These are phyloP conservation scores for Hortiboletus flavorubellus DNA, from an alignment of 768 basidiomycete genomes.

Conservation along the genomic window DNA sequence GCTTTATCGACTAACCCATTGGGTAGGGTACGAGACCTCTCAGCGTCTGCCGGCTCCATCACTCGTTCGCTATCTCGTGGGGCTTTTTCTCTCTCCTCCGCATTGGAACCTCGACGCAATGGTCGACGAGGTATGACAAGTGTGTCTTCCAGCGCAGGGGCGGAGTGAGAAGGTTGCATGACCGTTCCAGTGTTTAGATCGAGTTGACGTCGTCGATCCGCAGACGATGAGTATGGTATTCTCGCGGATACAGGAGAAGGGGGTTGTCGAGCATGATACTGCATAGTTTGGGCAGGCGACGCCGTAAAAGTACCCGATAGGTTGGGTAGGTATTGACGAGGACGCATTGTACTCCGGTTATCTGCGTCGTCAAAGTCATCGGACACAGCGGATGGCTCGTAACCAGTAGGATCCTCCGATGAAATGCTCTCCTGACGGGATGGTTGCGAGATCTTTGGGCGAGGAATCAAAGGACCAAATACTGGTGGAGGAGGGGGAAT, in stretches of 20 bases:
- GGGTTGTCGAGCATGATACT: conserved; percentile 39
- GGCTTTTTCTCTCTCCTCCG: conserved; percentile 23
- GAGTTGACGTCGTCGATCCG: conserved; percentile 26
- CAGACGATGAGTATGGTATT: conserved; percentile 19
- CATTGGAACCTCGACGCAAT: conserved; percentile 27
- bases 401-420: conserved; percentile 62
- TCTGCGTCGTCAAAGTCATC: conserved; percentile 62
- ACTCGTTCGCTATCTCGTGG: conserved; percentile 25
- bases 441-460: conserved; percentile 42
- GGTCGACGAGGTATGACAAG: conserved; percentile 24
- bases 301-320: conserved; percentile 27
- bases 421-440: conserved; percentile 71
- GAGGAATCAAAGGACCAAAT: conserved; percentile 49
- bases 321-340: conserved; percentile 33
- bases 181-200: conserved; percentile 18
- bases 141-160: conserved; percentile 32
- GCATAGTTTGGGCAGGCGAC: conserved; percentile 39
- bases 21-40: conserved; percentile 15
- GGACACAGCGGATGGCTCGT: conserved; percentile 55
- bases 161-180: conserved; percentile 28
- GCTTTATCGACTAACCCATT: conserved; percentile 16
- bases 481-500: conserved; percentile 50
- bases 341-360: conserved; percentile 43
- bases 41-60: conserved; percentile 17
- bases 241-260: conserved; percentile 34